A percentile compares a stretch with the other conserved stretches of the same genome.
Conservation (phyloP, 1,284 basidiomycete genomes). For the Athelia psychrophila region DNA sequence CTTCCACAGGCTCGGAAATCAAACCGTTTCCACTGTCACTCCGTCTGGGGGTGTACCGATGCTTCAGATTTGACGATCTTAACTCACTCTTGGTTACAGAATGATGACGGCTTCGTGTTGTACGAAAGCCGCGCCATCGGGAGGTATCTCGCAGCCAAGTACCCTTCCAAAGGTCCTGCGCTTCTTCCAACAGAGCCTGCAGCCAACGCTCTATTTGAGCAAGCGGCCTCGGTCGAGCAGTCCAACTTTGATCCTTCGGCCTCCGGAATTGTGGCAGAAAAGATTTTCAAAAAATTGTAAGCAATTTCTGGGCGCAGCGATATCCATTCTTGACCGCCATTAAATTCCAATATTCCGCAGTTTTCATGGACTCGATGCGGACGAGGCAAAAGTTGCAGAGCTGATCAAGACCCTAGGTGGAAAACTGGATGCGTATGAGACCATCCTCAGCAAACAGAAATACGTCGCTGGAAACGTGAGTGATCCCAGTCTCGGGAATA, state of each 20-base stretch:
- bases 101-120: constrained; percentile 31
- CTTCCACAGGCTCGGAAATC: no score
- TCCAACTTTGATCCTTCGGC: constrained; percentile 37
- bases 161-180: constrained; percentile 18
- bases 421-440: constrained; percentile 49
- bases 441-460: constrained; percentile 46
- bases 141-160: constrained; percentile 37
- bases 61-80: no score
- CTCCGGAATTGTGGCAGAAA: constrained; percentile 28
- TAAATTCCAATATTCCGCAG: constrained; percentile 9
- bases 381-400: constrained; percentile 27
- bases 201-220: constrained; percentile 38
- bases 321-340: neutral
- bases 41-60: no score
- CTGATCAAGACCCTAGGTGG: constrained; percentile 26
- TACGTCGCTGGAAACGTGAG: constrained; percentile 50
- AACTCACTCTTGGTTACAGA: no score
- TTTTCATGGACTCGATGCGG: constrained; percentile 18
- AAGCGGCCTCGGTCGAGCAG: constrained; percentile 38
- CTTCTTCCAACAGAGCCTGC: constrained; percentile 31
- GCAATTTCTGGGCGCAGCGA: neutral
- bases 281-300: constrained; percentile 9
- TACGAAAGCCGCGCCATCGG: constrained; percentile 41
- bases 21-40: no score
- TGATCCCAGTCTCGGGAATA: constrained; percentile 7